Conservation (phyloP, 169 alveolate genomes). For the Babesia gibsoni region DNA sequence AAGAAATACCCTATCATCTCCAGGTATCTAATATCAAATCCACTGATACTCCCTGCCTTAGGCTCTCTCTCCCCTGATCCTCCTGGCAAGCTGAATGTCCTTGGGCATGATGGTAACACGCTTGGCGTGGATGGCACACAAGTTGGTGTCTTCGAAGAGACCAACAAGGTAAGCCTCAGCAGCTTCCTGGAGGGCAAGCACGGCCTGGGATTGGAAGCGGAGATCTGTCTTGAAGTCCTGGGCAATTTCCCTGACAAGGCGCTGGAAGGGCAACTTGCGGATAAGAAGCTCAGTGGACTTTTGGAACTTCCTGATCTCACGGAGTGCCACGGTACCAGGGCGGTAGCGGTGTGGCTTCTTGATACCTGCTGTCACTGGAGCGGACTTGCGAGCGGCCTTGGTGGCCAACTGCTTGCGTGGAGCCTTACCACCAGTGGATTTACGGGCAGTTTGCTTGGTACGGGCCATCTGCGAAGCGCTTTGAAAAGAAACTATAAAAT, state of each 20-base stretch:
- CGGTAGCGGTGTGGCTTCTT: conserved; percentile 98
- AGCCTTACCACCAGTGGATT: conserved; percentile 97
- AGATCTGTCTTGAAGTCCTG: conserved; percentile 91
- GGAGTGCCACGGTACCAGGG: conserved; percentile 97
- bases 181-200: conserved; percentile 96
- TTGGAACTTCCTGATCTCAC: conserved; percentile 97
- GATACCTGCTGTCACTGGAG: conserved; percentile 95
- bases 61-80: conserved; percentile 97
- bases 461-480: conserved; percentile 89
- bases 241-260: conserved; percentile 95
- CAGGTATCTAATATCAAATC: too few relatives aligned
- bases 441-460: conserved; percentile 97
- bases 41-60: too few relatives aligned
- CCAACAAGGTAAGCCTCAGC: conserved; percentile 98
- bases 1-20: too few relatives aligned
- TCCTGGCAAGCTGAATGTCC: conserved; percentile 97
- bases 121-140: conserved; percentile 99
- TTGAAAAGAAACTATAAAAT: background rate
- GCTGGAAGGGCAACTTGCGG: conserved; percentile 94
- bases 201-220: conserved; percentile 93
- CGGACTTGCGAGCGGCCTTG: conserved; percentile 98
- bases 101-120: conserved; percentile 99
- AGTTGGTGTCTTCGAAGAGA: conserved; percentile 98
- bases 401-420: conserved; percentile 97
- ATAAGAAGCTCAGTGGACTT: conserved; percentile 91